These are phyloP conservation scores for Penicillium sp. DNA, from an alignment of 2,329 filamentous ascomycete genomes.

Conservation along the genomic window DNA sequence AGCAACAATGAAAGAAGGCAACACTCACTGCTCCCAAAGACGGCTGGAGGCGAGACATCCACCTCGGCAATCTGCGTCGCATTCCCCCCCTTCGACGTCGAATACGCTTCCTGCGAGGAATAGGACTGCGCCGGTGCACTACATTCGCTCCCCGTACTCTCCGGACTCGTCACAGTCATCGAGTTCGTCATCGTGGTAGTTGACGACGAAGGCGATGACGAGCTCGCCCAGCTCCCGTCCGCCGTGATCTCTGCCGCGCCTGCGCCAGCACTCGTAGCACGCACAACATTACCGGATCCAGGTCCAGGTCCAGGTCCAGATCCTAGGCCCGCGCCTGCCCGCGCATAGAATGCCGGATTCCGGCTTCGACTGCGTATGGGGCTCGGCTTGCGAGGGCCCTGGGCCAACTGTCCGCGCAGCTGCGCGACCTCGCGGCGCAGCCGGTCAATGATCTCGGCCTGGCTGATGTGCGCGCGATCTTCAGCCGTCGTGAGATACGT, in stretches of 20 bases:
- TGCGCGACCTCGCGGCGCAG: constrained; percentile 27
- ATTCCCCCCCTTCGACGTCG: constrained; percentile 7
- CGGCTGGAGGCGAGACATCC: constrained; percentile 8
- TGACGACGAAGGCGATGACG: constrained; percentile 21
- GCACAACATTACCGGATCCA: background rate
- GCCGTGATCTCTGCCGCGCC: background rate
- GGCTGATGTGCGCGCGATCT: constrained; percentile 63
- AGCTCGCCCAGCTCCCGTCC: constrained; percentile 19
- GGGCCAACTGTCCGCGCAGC: constrained; percentile 17
- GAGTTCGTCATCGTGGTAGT: constrained; percentile 18
- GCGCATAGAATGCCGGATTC: background rate
- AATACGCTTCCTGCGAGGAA: too few relatives aligned
- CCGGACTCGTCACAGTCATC: constrained; percentile 20
- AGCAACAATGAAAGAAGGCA: background rate
- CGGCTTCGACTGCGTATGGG: background rate
- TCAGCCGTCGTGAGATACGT: constrained; percentile 42
- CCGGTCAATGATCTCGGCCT: constrained; percentile 42
- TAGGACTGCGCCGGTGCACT: background rate
- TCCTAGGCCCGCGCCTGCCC: background rate
- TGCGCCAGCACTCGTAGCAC: background rate
- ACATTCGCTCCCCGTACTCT: constrained; percentile 23
- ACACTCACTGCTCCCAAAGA: constrained; percentile 7
- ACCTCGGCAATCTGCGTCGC: constrained; percentile 9
- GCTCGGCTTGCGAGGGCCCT: constrained; percentile 5
- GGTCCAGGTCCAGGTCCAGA: background rate